Evolutionary conservation across 768 basidiomycete genomes (phyloP).

Genomic region (Lepiota brunneoincarnata): DNA sequence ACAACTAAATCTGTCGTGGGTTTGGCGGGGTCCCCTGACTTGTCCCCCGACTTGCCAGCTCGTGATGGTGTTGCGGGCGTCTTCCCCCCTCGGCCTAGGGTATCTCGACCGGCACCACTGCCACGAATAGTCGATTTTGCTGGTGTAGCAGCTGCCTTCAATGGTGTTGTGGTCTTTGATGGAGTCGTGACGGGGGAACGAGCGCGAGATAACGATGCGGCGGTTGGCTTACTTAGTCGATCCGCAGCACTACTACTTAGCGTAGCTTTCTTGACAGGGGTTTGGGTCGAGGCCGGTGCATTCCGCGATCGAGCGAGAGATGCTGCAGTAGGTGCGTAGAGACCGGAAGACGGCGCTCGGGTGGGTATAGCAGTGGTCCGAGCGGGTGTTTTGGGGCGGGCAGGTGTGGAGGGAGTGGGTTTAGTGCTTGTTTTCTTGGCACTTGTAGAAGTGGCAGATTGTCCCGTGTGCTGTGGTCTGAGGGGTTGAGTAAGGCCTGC

Average conservation of each 20-base stretch:
- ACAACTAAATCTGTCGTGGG: not conserved
- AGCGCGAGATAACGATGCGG: conserved; percentile 67
- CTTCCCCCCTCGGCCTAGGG: conserved; percentile 3
- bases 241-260: conserved; percentile 54
- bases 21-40: too few relatives aligned
- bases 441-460: conserved; percentile 24
- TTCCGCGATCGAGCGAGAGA: conserved; percentile 71
- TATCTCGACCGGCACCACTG: not conserved
- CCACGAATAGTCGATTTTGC: not conserved
- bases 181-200: conserved; percentile 21
- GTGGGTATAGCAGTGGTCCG: conserved; percentile 16
- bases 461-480: conserved; percentile 33
- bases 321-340: conserved; percentile 83
- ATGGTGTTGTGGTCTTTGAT: conserved; percentile 20
- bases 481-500: conserved; percentile 26
- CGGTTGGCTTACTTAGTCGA: conserved; percentile 79
- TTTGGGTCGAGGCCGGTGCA: conserved; percentile 41
- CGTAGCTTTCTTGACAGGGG: conserved; percentile 52
- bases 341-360: conserved; percentile 58
- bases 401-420: conserved; percentile 19
- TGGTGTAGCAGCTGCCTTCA: conserved; percentile 18
- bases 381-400: conserved; percentile 60
- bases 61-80: conserved; percentile 10
- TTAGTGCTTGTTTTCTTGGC: conserved; percentile 19
- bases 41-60: conserved; percentile 6